Base-by-base conservation (phyloP, 371 early-diverging fungal genomes). In the Mucor indicus region DNA sequence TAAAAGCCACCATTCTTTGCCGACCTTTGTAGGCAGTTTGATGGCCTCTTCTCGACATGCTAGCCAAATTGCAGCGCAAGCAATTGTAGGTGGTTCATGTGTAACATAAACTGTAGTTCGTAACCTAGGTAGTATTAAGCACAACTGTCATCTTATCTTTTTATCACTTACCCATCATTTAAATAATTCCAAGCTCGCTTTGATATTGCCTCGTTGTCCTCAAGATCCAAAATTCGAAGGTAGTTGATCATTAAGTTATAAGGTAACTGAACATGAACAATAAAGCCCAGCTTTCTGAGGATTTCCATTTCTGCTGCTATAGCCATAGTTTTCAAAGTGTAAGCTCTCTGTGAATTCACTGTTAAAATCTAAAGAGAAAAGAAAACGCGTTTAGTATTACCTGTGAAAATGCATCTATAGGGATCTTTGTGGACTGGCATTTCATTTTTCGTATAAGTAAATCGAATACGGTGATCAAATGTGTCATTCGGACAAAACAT, bases 241-340 rank as follows among this genome's bases (percentile, higher is more conserved):
- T 96, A 98, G 56, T 94, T 95, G 53, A 96, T 82, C 88, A 96
- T 83, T 40, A 92, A 75, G 13, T 90, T 92, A 60, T 98, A 94
- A 2, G 98, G 95, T 12, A 92, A 80, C 62, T 96, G 89, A 0
- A 96, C 97, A 56, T 95, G 94, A 0, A 96, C 95, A 58, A 96
- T 90, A 68, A 98, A 98, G 2, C 90, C 95, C 3, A 97, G 78
- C 16, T 78, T 77, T 27, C 85, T 83, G 37, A 98, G 69, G 19
- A 98, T 85, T 37, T 89, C 85, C 80, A 93, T 82, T 62, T 98
- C 98, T 16, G 85, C 89, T 13, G 76, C 68, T 15, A 91, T 79
- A 44, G 90, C 67, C 29, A 81, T 88, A 41, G 88, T 81, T 60
- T 90, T 91, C 57, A 88, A 58, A 15, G 84, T 85, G 39, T 87